phyloP scores from a whole-genome alignment of 805 yeast species.

The Blastobotrys mokoenaii region DNA sequence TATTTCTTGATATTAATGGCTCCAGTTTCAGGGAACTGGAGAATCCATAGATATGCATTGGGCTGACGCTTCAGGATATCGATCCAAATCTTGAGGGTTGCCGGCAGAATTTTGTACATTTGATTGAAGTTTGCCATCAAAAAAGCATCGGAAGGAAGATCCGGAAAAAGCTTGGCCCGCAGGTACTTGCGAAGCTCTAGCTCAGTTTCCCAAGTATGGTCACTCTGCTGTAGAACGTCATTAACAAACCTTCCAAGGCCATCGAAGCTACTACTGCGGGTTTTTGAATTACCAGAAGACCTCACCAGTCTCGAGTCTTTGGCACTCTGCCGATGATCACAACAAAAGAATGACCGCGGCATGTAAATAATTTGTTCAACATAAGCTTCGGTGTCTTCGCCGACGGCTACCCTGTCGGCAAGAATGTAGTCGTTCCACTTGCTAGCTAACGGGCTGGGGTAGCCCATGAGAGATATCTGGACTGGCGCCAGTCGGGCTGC shows the following conservation, averaged over 20 bases:
- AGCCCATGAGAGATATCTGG: conserved; percentile 27
- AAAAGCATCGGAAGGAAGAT: conserved; percentile 18
- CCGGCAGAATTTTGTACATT: conserved; percentile 28
- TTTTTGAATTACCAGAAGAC: not conserved
- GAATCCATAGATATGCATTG: conserved; percentile 26
- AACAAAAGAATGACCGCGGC: conserved; percentile 26
- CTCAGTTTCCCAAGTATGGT: conserved; percentile 20
- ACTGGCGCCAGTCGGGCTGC: conserved; percentile 28
- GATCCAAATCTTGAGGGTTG: conserved; percentile 24
- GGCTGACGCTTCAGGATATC: conserved; percentile 21
- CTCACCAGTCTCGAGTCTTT: conserved; percentile 13
- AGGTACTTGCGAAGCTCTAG: conserved; percentile 14
- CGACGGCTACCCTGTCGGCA: conserved; percentile 19
- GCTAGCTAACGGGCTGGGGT: conserved; percentile 28
- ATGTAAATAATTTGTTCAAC: conserved; percentile 24
- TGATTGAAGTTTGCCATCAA: conserved; percentile 28
- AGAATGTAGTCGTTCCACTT: conserved; percentile 26
- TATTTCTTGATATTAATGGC: conserved; percentile 16
- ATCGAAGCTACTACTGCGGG: not conserved
- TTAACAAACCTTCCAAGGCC: not conserved
- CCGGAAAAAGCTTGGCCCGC: conserved; percentile 23
- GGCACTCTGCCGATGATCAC: conserved; percentile 29
- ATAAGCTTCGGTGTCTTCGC: conserved; percentile 10
- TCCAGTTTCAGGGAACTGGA: conserved; percentile 27
- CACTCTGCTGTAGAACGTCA: not conserved